Base-by-base conservation (phyloP, 2,329 filamentous ascomycete genomes). In the Nigrograna mackinnonii region DNA sequence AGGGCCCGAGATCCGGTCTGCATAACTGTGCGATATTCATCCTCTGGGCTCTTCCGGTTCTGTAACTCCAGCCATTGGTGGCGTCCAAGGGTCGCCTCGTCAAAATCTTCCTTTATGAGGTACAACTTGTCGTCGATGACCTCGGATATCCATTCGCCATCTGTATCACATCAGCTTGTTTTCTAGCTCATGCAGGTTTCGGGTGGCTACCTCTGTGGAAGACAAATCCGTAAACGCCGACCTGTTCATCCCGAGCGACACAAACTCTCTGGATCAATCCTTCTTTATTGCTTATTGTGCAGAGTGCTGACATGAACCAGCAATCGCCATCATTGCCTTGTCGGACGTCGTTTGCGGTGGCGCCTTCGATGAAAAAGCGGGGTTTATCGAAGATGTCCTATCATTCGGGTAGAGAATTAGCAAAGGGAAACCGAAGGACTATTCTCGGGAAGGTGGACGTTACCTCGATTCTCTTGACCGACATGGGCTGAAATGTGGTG, bases 61-160 rank as follows among this genome's bases (percentile, higher is more conserved):
- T 70, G 66, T 35, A 89, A 83, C 57, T 90, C 85, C 55, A 90
- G 82, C 60, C 90, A 80, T 18, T 90, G 75, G 40, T 87, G 80
- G 28, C 88, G 82, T 60, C 91, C 86, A 37, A 87, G 84, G 1
- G 83, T 85, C 22, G 73, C 61, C 39, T 89, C 87, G 52, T 95
- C 88, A 73, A 89, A 95, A 60, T 87, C 86, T 4, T 89, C 86
- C 2, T 87, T 89, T 46, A 85, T 88, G 14, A 95, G 79, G 64
- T 89, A 95, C 3, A 96, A 77, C 69, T 95, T 95, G 67, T 96
- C 91, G 60, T 96, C 91, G 45, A 96, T 84, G 48, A 96, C 91
- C 44, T 88, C 91, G 55, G 91, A 90, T 43, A 92, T 87, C 91
- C 90, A 96, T 68, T 94, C 89, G 39, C 90, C 90, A 54, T 92